These are phyloP conservation scores for Aristolochia fimbriata DNA, from an alignment of 164 flowering plant genomes.

Conservation along the genomic window DNA sequence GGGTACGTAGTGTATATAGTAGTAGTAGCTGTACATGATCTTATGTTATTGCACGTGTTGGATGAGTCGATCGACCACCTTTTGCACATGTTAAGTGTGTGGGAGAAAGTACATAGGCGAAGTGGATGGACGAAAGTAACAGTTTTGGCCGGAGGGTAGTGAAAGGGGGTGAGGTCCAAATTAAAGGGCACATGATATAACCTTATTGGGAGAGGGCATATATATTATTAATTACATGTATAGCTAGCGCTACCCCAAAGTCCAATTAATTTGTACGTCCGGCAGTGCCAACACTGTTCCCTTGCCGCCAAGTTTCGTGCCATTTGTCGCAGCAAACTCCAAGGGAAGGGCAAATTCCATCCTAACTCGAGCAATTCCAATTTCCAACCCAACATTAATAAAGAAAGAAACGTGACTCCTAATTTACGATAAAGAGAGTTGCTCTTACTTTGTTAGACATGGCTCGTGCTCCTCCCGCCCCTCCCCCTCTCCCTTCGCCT, in stretches of 20 bases:
- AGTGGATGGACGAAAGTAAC: background rate
- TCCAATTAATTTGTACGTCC: too few species aligned
- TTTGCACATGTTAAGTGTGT: too few species aligned
- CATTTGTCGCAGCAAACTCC: background rate
- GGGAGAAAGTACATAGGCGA: background rate
- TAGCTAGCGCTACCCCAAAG: too few species aligned
- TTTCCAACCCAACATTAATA: background rate
- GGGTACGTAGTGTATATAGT: too few species aligned
- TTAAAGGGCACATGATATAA: too few species aligned
- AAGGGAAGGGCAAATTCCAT: background rate
- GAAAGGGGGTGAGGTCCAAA: background rate
- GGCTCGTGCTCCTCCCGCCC: background rate
- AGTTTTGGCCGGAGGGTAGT: background rate
- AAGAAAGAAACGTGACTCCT: too few species aligned
- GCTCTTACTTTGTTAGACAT: slow-evolving; percentile 2
- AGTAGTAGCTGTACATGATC: background rate
- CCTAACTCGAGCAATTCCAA: background rate
- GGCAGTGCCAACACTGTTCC: background rate
- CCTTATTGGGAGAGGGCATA: too few species aligned
- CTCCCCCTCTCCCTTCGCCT: too few species aligned
- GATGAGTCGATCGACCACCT: too few species aligned
- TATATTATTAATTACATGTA: too few species aligned
- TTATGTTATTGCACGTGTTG: too few species aligned
- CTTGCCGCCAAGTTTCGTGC: background rate
- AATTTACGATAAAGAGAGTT: background rate